These are phyloP conservation scores for Tetrahymena borealis DNA, from an alignment of 73 alveolate genomes.

Conservation along the genomic window DNA sequence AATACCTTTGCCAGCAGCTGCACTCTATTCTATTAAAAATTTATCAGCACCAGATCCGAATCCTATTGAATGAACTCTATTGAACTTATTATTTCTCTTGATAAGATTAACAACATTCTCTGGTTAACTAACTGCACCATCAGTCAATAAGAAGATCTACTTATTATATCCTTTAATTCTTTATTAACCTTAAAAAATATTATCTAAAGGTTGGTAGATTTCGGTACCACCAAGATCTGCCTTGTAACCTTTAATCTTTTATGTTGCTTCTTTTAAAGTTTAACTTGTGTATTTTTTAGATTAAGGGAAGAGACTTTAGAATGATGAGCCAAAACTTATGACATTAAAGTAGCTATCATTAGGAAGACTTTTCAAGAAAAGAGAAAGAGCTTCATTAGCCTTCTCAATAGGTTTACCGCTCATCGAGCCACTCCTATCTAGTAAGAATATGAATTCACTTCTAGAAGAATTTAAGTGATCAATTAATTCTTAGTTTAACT, in stretches of 20 bases:
- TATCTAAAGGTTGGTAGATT: constrained; percentile 64
- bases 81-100: constrained; percentile 16
- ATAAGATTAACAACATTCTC: constrained; percentile 53
- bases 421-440: constrained; percentile 90
- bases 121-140: constrained; percentile 82
- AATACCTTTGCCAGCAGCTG: constrained; percentile 62
- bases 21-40: constrained; percentile 31
- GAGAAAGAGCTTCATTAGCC: constrained; percentile 65
- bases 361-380: constrained; percentile 69
- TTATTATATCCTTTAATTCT: constrained; percentile 35
- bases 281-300: constrained; percentile 51
- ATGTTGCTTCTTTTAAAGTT: constrained; percentile 36
- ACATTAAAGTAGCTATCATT: constrained; percentile 58
- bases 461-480: not conserved
- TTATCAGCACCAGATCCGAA: constrained; percentile 50
- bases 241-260: constrained; percentile 12
- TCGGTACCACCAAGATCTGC: constrained; percentile 90
- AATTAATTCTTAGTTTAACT: not conserved
- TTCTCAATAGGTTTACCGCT: constrained; percentile 57
- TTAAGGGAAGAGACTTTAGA: constrained; percentile 31
- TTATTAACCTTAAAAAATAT: constrained; percentile 24
- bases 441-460: constrained; percentile 62
- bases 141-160: constrained; percentile 86
- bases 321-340: constrained; percentile 57
- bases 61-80: constrained; percentile 48